Percentiles rank a stretch among this genome's conserved stretches.
Conservation (phyloP, 306 rosid species). For the Acacia melanoxylon region DNA sequence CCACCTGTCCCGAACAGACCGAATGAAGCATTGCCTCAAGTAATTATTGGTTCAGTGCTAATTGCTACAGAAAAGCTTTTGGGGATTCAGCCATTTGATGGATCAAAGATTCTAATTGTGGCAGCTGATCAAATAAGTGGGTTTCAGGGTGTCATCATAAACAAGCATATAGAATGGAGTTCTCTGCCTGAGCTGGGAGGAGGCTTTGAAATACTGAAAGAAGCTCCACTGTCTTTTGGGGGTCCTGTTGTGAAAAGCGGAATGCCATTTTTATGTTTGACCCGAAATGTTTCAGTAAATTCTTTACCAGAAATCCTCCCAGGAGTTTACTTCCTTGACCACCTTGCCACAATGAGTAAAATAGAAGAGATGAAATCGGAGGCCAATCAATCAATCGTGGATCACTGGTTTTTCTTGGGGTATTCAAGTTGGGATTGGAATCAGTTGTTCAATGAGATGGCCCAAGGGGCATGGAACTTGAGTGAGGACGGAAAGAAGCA, state of each 20-base stretch:
- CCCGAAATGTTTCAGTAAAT: constrained; percentile 35
- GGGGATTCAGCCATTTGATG: constrained; percentile 62
- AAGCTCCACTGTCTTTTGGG: constrained; percentile 70
- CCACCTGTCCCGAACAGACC: constrained; percentile 35
- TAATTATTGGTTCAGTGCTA: constrained; percentile 63
- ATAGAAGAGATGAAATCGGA: constrained; percentile 54
- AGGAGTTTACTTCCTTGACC: constrained; percentile 73
- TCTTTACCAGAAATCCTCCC: constrained; percentile 67
- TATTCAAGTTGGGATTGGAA: constrained; percentile 90
- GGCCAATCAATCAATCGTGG: constrained; percentile 45
- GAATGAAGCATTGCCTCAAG: constrained; percentile 41
- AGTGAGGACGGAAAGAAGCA: constrained; percentile 48
- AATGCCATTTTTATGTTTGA: constrained; percentile 68
- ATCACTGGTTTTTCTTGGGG: constrained; percentile 88
- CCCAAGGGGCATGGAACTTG: constrained; percentile 68
- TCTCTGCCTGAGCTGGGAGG: constrained; percentile 54
- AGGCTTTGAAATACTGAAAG: constrained; percentile 46
- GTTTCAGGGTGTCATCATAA: constrained; percentile 80
- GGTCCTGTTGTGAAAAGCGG: constrained; percentile 67
- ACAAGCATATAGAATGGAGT: constrained; percentile 73
- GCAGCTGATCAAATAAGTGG: constrained; percentile 65
- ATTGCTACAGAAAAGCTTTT: constrained; percentile 69
- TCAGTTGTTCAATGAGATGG: constrained; percentile 75
- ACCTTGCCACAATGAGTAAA: constrained; percentile 41
- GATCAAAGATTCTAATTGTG: constrained; percentile 73